A percentile compares a stretch with the other conserved stretches of the same genome.
Conservation (phyloP, 495 filamentous ascomycete genomes). For the Recurvomyces mirabilis region DNA sequence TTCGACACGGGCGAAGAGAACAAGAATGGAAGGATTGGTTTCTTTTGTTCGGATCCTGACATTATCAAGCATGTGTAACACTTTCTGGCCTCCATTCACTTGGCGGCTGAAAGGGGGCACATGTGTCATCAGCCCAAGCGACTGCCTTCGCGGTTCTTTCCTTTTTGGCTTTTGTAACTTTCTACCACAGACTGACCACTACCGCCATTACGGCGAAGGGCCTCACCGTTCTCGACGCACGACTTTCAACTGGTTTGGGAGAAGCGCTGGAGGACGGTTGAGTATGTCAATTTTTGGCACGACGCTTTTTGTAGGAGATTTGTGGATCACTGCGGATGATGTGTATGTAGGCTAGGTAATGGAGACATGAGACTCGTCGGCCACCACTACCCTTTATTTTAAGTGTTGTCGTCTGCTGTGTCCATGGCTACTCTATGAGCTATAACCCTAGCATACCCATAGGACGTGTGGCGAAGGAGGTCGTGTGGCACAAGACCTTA, state of each 20-base stretch:
- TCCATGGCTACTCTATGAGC: too few relatives aligned
- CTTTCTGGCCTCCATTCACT: too few relatives aligned
- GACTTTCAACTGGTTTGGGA: slow-evolving; percentile 3
- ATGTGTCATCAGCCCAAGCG: slow-evolving; percentile 15
- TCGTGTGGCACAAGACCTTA: too few relatives aligned
- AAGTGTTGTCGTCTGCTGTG: too few relatives aligned
- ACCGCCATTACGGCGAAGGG: slow-evolving; percentile 4
- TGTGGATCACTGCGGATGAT: slow-evolving; percentile 4
- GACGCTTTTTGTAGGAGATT: slow-evolving; percentile 5
- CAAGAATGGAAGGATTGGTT: slow-evolving; percentile 12
- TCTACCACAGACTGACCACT: slow-evolving; percentile 7
- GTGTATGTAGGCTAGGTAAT: slow-evolving; percentile 6
- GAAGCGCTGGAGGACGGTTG: not conserved
- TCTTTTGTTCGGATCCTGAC: not conserved
- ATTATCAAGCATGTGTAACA: too few relatives aligned
- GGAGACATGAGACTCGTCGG: too few relatives aligned
- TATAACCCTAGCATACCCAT: too few relatives aligned
- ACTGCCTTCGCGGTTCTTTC: slow-evolving; percentile 22
- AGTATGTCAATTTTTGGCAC: slow-evolving; percentile 3
- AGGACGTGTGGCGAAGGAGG: too few relatives aligned
- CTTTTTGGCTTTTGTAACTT: slow-evolving; percentile 1
- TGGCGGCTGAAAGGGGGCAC: too few relatives aligned
- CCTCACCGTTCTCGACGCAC: not conserved
- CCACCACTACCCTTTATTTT: too few relatives aligned
- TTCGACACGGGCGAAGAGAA: slow-evolving; percentile 4